These are phyloP conservation scores for Torulaspora maleeae DNA, from an alignment of 805 yeast genomes.

Conservation along the genomic window DNA sequence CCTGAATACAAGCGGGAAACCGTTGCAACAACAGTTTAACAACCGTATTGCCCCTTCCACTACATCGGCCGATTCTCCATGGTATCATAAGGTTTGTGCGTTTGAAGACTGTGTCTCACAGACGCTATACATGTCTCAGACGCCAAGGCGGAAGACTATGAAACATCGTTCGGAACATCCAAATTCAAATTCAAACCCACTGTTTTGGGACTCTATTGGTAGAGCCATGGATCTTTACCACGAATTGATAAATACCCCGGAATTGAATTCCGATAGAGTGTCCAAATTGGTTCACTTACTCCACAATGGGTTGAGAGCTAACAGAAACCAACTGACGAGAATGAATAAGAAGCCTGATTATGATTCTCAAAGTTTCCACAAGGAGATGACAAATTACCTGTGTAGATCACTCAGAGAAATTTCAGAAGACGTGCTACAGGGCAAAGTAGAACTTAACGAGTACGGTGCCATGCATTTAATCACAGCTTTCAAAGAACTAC, in stretches of 20 bases:
- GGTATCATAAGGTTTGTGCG: conserved; percentile 46
- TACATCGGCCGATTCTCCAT: conserved; percentile 40
- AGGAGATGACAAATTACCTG: conserved; percentile 48
- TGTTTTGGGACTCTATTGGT: conserved; percentile 51
- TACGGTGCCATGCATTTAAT: conserved; percentile 55
- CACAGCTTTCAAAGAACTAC: conserved; percentile 56
- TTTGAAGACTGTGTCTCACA: conserved; percentile 48
- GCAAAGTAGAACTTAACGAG: conserved; percentile 43
- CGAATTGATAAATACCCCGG: conserved; percentile 44
- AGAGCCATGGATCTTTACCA: conserved; percentile 49
- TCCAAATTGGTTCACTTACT: conserved; percentile 48
- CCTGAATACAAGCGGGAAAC: conserved; percentile 8
- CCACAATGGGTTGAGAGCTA: conserved; percentile 53
- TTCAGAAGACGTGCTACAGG: conserved; percentile 46
- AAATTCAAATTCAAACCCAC: conserved; percentile 40
- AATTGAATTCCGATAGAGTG: conserved; percentile 44
- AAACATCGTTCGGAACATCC: conserved; percentile 34
- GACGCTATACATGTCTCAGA: conserved; percentile 35
- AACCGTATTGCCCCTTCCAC: conserved; percentile 21
- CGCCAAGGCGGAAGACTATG: conserved; percentile 33
- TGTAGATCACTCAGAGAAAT: conserved; percentile 49
- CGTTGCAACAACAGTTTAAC: conserved; percentile 11
- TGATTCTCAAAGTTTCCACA: conserved; percentile 53
- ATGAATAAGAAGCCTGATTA: conserved; percentile 56
- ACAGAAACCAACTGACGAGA: conserved; percentile 50